Evolutionary conservation across 2,329 filamentous ascomycete genomes (phyloP).

Genomic region (Dactylellina parvicollis): DNA sequence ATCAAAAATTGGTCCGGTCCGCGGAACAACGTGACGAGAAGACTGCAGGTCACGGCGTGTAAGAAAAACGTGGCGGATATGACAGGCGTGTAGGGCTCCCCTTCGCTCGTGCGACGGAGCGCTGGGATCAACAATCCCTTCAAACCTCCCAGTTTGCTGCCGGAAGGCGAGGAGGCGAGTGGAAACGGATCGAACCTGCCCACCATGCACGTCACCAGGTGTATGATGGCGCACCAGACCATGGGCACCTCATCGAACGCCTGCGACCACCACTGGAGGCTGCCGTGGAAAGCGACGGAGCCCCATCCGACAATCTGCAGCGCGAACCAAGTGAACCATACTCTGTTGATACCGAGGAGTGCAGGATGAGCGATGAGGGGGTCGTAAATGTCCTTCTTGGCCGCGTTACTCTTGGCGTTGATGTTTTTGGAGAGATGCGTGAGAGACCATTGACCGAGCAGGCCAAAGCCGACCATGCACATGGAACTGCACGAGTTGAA

Average conservation of each 20-base stretch:
- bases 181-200: conserved; percentile 41
- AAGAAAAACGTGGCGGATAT: conserved; percentile 24
- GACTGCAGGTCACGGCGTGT: conserved; percentile 41
- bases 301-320: conserved; percentile 50
- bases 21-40: conserved; percentile 37
- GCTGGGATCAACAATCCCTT: conserved; percentile 19
- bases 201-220: conserved; percentile 30
- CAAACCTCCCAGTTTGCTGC: not conserved
- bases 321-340: conserved; percentile 46
- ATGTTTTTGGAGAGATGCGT: conserved; percentile 26
- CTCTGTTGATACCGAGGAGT: conserved; percentile 21
- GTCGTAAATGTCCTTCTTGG: conserved; percentile 30
- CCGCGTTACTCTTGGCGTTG: not conserved
- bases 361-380: conserved; percentile 21
- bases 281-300: conserved; percentile 47
- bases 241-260: conserved; percentile 51
- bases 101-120: not conserved
- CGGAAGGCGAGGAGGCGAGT: not conserved
- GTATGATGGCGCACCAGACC: conserved; percentile 46
- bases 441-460: conserved; percentile 39
- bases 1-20: conserved; percentile 38
- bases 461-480: conserved; percentile 43
- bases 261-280: conserved; percentile 44
- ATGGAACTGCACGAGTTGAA: conserved; percentile 42
- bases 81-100: conserved; percentile 22